Conservation (phyloP, 2,329 filamentous ascomycete species). For the Fusarium nematophilum region DNA sequence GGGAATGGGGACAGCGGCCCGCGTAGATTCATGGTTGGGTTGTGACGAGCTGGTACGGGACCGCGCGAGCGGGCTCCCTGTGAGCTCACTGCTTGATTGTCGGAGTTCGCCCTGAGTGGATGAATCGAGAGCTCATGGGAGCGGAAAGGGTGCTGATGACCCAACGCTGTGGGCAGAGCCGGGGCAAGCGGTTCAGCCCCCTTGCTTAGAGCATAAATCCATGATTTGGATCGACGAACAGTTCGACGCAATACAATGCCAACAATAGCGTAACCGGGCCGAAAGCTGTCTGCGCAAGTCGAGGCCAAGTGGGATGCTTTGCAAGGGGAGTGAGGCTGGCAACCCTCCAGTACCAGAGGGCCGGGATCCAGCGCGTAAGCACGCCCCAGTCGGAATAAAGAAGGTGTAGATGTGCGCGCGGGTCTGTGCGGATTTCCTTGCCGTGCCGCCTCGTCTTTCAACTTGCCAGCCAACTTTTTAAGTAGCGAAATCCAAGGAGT, state of each 20-base stretch:
- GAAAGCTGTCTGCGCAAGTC: conserved; percentile 1
- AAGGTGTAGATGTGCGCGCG: not conserved
- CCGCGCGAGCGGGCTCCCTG: not conserved
- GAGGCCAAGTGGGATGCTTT: conserved; percentile 13
- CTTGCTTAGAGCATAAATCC: conserved; percentile 9
- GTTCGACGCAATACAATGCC: conserved; percentile 19
- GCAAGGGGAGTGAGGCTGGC: conserved; percentile 16
- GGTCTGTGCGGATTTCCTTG: not conserved
- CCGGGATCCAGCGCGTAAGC: conserved; percentile 28
- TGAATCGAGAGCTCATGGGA: conserved; percentile 4
- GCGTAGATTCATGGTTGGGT: not conserved
- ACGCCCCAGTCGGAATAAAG: conserved; percentile 1
- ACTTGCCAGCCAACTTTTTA: too few species aligned
- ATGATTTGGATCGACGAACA: conserved; percentile 32
- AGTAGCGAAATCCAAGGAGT: too few species aligned
- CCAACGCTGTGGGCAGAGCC: conserved; percentile 27
- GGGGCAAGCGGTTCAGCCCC: conserved; percentile 19
- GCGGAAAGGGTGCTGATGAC: conserved; percentile 13
- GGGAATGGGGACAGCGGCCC: not conserved
- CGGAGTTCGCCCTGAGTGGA: not conserved
- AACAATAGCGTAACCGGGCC: conserved; percentile 8
- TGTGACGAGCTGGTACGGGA: not conserved
- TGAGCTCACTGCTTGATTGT: not conserved
- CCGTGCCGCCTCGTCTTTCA: not conserved
- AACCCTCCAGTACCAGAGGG: conserved; percentile 31